These are phyloP conservation scores for Cicer arietinum DNA, from an alignment of 306 rosid species.

Conservation along the genomic window DNA sequence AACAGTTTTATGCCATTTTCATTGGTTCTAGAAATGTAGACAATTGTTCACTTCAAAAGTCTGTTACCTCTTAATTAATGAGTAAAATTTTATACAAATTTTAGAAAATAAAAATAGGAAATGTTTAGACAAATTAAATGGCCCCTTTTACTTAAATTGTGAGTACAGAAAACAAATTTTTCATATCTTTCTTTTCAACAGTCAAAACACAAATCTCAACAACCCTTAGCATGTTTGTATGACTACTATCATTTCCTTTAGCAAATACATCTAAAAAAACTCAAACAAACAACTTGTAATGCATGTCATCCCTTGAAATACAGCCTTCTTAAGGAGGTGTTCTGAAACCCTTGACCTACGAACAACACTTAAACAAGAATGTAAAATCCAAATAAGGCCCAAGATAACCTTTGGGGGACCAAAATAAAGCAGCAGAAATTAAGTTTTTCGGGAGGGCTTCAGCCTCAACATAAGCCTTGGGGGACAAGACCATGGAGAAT, in stretches of 20 bases:
- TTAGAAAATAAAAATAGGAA: no score
- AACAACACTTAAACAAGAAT: neutral
- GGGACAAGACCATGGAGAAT: neutral
- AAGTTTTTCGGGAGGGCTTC: neutral
- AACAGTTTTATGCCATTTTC: no score
- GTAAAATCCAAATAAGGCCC: no score
- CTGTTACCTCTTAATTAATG: no score
- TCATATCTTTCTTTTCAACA: slow-evolving; percentile 6
- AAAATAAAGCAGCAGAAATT: neutral
- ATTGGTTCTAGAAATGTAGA: no score
- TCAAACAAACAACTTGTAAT: neutral
- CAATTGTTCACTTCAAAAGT: no score
- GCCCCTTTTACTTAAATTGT: slow-evolving; percentile 15
- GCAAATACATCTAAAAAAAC: neutral
- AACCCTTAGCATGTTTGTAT: neutral
- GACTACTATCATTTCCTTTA: neutral
- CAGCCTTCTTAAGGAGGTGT: neutral
- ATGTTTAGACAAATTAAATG: no score
- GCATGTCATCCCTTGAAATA: neutral
- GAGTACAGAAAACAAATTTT: neutral
- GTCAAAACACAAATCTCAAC: slow-evolving; percentile 17
- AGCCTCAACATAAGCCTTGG: neutral
- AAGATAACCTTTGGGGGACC: no score
- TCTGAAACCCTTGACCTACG: neutral
- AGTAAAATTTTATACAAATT: no score